These are phyloP conservation scores for Apiospora koreana DNA, from an alignment of 2,329 filamentous ascomycete genomes.

Conservation along the genomic window DNA sequence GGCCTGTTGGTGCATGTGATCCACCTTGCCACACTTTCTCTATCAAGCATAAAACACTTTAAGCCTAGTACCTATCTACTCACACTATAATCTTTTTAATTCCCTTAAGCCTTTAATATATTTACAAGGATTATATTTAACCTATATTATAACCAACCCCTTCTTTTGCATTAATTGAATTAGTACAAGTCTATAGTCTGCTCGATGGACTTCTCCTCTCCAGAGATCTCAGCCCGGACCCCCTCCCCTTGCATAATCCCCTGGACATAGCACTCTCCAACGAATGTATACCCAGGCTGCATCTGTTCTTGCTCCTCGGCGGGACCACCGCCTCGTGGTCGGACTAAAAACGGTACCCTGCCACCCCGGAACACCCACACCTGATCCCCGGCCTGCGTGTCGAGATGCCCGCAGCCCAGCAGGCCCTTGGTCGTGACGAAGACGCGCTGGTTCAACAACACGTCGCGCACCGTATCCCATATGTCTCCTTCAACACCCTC, in stretches of 20 bases:
- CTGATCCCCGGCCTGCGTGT: background rate
- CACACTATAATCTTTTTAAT: too few species aligned
- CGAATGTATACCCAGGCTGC: background rate
- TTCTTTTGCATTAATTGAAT: too few species aligned
- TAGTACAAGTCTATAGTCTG: background rate
- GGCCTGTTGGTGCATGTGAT: too few species aligned
- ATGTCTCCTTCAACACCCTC: background rate
- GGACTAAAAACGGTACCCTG: background rate
- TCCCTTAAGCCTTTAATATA: too few species aligned
- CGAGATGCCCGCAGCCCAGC: background rate
- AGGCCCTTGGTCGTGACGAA: background rate
- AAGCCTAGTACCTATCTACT: too few species aligned
- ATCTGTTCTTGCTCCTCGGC: too few species aligned
- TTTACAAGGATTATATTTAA: too few species aligned
- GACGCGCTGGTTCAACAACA: background rate
- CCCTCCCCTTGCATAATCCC: background rate
- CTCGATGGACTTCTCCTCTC: background rate
- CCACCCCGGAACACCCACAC: background rate
- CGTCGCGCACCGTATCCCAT: background rate
- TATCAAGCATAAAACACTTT: too few species aligned
- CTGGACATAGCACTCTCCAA: background rate
- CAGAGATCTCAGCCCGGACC: background rate
- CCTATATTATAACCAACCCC: too few species aligned
- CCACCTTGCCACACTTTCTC: too few species aligned
- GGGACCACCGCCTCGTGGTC: background rate